Evolutionary conservation across 1,139 yeast genomes (phyloP).

Genomic region (Hyphopichia buzzinii): DNA sequence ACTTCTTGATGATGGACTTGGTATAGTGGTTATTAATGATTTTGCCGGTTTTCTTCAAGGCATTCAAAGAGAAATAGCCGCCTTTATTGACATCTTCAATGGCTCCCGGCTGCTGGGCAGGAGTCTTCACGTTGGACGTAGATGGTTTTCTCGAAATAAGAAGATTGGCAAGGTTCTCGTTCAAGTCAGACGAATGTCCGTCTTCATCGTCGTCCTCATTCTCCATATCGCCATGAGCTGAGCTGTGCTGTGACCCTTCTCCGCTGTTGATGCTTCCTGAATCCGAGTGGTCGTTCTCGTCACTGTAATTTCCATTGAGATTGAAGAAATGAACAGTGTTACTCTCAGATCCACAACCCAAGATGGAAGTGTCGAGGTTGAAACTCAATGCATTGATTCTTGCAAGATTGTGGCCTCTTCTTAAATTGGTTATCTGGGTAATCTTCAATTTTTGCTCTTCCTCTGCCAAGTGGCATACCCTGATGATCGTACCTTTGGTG

Average conservation of each 20-base stretch:
- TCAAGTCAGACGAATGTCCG: conserved; percentile 28
- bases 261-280: conserved; percentile 7
- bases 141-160: conserved; percentile 24
- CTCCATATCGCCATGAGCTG: conserved; percentile 7
- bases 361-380: conserved; percentile 44
- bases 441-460: conserved; percentile 16
- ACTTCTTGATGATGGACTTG: conserved; percentile 34
- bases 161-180: conserved; percentile 44
- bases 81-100: conserved; percentile 2
- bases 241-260: conserved; percentile 8
- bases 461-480: conserved; percentile 38
- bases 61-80: conserved; percentile 17
- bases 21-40: conserved; percentile 38
- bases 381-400: conserved; percentile 55
- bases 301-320: conserved; percentile 19
- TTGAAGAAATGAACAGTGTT: conserved; percentile 69
- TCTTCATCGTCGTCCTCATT: conserved; percentile 8
- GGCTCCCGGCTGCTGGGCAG: background rate
- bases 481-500: conserved; percentile 66
- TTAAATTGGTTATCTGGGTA: conserved; percentile 47
- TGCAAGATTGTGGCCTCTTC: conserved; percentile 69
- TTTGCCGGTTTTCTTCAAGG: conserved; percentile 19
- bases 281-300: conserved; percentile 8
- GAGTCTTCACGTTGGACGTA: conserved; percentile 1
- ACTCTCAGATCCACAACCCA: conserved; percentile 68